phyloP scores from a whole-genome alignment of 106 monocot genomes.

The Triglochin maritima region DNA sequence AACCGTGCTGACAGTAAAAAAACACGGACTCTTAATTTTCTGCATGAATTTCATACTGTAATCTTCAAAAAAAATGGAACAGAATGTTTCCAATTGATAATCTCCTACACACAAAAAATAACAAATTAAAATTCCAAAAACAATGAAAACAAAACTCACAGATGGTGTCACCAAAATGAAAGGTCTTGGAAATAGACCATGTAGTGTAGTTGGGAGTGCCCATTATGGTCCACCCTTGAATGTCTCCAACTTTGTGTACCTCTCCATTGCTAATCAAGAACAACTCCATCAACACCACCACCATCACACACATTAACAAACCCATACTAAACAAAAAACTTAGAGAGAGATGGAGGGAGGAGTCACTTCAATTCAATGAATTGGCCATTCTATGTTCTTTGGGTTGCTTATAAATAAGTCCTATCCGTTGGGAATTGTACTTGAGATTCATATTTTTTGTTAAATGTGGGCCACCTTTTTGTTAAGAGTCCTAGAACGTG shows the following conservation, averaged over 20 bases:
- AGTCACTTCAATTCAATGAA: too few relatives aligned
- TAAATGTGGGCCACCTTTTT: too few relatives aligned
- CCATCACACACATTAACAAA: background rate
- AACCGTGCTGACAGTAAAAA: background rate
- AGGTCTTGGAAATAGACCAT: constrained; percentile 32
- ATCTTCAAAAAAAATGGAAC: background rate
- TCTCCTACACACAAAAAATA: background rate
- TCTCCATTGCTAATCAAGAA: constrained; percentile 4
- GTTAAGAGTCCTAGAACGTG: too few relatives aligned
- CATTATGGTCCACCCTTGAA: constrained; percentile 43
- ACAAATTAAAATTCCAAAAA: background rate
- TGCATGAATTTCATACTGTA: too few relatives aligned
- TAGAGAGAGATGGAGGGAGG: too few relatives aligned
- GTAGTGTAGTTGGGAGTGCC: constrained; percentile 41
- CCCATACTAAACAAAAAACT: too few relatives aligned
- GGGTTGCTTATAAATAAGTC: too few relatives aligned
- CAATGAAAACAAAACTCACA: constrained; percentile 6
- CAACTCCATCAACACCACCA: background rate
- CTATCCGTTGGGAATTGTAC: too few relatives aligned
- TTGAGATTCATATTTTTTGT: too few relatives aligned
- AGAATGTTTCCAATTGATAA: background rate
- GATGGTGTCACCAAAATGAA: constrained; percentile 40
- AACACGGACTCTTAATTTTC: background rate
- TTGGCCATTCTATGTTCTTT: too few relatives aligned
- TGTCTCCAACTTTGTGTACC: constrained; percentile 42